Evolutionary conservation across 1,139 yeast species (phyloP), one percentile per base, ranked within the genome.

Genomic region (Sugiyamaella neomexicana): DNA sequence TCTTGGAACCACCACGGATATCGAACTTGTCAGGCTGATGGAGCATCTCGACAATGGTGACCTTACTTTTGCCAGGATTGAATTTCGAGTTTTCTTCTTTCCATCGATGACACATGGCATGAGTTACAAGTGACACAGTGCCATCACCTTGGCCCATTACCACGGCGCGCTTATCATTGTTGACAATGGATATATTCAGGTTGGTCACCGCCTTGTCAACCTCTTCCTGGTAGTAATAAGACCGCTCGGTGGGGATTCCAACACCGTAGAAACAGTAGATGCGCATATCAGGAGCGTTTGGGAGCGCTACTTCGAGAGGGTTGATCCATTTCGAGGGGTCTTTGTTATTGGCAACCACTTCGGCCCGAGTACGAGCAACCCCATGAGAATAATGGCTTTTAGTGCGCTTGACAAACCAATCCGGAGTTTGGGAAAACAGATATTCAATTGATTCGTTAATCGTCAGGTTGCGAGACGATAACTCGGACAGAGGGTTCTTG

Each of bases 11-110:
- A 17, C 99, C 99, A 62, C 99, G 80, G 50, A 93, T 86, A 72
- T 95, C 99, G 67, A 86, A 89, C 62, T 89, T 75, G 66, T 89
- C 96, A 0, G 99, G 99, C 67, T 90, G 96, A 66, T 93, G 97
- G 64, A 81, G 80, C 75, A 93, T 86, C 69, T 93, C 99, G 7
- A 93, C 97, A 45, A 90, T 78, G 29, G 82, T 89, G 25, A 91
- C 95, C 20, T 76, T 66, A 2, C 82, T 72, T 27, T 80, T 79
- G 1, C 87, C 95, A 1, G 99, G 99, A 68, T 93, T 93, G 75
- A 80, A 91, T 56, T 86, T 78, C 42, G 88, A 83, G 38, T 70
- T 72, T 1, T 78, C 78, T 62, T 85, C 83, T 63, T 86, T 84
- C 98, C 98, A 91, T 65, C 87, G 85, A 66, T 91, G 97, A 63